Percentiles rank a stretch among this genome's conserved stretches.
Evolutionary conservation across 768 basidiomycete species (phyloP).

Genomic region (Pisolithus microcarpus): DNA sequence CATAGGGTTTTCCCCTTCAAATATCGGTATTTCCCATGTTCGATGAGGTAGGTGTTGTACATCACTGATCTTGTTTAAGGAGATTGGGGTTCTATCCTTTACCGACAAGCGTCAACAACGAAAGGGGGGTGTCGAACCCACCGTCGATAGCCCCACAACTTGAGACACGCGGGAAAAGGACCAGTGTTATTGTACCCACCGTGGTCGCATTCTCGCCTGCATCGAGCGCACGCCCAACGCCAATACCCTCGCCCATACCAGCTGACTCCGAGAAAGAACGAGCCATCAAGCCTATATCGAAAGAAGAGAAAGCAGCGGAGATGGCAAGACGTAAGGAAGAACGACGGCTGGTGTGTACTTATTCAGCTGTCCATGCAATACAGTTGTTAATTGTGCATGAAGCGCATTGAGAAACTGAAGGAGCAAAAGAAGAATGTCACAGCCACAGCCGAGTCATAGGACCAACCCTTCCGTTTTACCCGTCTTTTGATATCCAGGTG

Average conservation of each 20-base stretch:
- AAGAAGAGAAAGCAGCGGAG: slow-evolving; percentile 92
- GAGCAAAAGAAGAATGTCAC: slow-evolving; percentile 63
- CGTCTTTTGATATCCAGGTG: no score
- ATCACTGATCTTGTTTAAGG: slow-evolving; percentile 1
- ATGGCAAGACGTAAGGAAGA: slow-evolving; percentile 90
- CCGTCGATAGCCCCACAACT: slow-evolving; percentile 19
- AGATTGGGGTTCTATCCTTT: slow-evolving; percentile 19
- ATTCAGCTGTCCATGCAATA: background rate
- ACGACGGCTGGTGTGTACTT: slow-evolving; percentile 63
- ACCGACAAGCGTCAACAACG: slow-evolving; percentile 1
- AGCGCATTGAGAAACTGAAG: slow-evolving; percentile 76
- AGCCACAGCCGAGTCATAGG: slow-evolving; percentile 1
- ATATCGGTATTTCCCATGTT: background rate
- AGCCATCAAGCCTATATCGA: slow-evolving; percentile 38
- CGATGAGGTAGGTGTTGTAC: background rate
- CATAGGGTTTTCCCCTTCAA: slow-evolving; percentile 12
- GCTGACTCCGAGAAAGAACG: slow-evolving; percentile 9
- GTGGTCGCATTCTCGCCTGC: slow-evolving; percentile 8
- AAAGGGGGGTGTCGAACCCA: slow-evolving; percentile 11
- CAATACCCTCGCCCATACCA: slow-evolving; percentile 15
- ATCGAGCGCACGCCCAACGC: slow-evolving; percentile 18
- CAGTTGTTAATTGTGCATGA: background rate
- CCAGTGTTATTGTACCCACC: slow-evolving; percentile 1
- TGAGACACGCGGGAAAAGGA: slow-evolving; percentile 4
- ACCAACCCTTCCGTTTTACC: no score